Evolutionary conservation across 805 yeast species (phyloP).

Genomic region (Nakazawaea populi): DNA sequence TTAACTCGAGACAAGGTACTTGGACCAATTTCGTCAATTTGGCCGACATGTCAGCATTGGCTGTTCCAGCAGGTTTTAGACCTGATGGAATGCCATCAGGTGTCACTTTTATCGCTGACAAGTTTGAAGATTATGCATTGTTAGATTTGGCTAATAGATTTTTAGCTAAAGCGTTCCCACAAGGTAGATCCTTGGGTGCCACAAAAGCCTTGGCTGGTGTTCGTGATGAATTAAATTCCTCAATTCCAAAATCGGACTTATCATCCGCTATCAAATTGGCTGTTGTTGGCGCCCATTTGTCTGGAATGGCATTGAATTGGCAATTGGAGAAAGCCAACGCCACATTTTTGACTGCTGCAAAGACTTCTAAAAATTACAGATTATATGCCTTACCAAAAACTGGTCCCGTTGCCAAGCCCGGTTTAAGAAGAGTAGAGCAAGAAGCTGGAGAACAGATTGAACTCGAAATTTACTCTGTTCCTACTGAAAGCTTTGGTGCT

Average conservation of each 20-base stretch:
- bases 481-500: conserved; percentile 69
- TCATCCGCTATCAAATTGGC: conserved; percentile 60
- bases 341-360: conserved; percentile 54
- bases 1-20: conserved; percentile 94
- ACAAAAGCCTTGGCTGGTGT: conserved; percentile 23
- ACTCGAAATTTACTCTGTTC: conserved; percentile 81
- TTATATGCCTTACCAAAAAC: conserved; percentile 77
- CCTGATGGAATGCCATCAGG: conserved; percentile 88
- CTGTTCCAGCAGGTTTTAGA: conserved; percentile 88
- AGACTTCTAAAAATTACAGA: conserved; percentile 65
- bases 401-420: conserved; percentile 88
- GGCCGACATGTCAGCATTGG: conserved; percentile 88
- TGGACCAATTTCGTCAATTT: conserved; percentile 95
- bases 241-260: conserved; percentile 38
- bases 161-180: conserved; percentile 41
- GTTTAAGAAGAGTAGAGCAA: conserved; percentile 60
- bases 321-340: conserved; percentile 86
- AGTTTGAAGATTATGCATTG: conserved; percentile 85
- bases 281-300: conserved; percentile 94
- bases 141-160: conserved; percentile 76
- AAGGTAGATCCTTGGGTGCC: conserved; percentile 53
- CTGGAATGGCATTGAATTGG: conserved; percentile 90
- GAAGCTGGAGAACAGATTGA: conserved; percentile 54
- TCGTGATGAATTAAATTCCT: conserved; percentile 38
- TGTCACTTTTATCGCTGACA: conserved; percentile 74